Percentiles rank a stretch among this genome's conserved stretches.
Conservation (phyloP, 768 basidiomycete species). For the Hypholoma fasciculare region DNA sequence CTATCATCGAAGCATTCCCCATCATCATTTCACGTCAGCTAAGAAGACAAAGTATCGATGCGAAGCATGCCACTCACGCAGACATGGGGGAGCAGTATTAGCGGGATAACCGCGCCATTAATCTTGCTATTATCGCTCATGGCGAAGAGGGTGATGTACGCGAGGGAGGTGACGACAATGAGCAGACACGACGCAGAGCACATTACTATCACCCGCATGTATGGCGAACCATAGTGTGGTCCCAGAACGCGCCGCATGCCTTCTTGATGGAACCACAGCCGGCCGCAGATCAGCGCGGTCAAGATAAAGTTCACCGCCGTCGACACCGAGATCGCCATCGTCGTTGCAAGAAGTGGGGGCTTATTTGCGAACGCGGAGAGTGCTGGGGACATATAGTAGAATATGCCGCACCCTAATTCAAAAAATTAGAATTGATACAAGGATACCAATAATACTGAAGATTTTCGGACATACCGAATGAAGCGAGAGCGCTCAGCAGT, state of each 20-base stretch:
- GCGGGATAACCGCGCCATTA: not conserved
- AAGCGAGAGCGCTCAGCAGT: not conserved
- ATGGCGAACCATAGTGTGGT: constrained; percentile 2
- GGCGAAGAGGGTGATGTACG: not conserved
- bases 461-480: not conserved
- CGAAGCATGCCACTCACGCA: constrained; percentile 4
- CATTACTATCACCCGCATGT: not conserved
- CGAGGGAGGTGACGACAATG: constrained; percentile 2
- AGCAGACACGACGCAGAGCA: constrained; percentile 5
- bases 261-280: constrained; percentile 2
- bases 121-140: not conserved
- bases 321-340: not conserved
- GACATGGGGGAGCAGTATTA: constrained; percentile 6
- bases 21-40: not conserved
- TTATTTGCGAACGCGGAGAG: not conserved
- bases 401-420: not conserved
- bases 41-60: not conserved
- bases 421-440: too few relatives aligned
- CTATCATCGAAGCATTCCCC: not conserved
- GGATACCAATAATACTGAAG: too few relatives aligned
- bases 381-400: not conserved
- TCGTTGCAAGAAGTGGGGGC: not conserved
- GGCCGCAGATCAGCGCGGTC: constrained; percentile 1
- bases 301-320: not conserved
- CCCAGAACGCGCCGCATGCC: constrained; percentile 2